A percentile compares a stretch with the other conserved stretches of the same genome.
Evolutionary conservation across 805 yeast genomes (phyloP).

Genomic region (Wickerhamomyces pijperi): DNA sequence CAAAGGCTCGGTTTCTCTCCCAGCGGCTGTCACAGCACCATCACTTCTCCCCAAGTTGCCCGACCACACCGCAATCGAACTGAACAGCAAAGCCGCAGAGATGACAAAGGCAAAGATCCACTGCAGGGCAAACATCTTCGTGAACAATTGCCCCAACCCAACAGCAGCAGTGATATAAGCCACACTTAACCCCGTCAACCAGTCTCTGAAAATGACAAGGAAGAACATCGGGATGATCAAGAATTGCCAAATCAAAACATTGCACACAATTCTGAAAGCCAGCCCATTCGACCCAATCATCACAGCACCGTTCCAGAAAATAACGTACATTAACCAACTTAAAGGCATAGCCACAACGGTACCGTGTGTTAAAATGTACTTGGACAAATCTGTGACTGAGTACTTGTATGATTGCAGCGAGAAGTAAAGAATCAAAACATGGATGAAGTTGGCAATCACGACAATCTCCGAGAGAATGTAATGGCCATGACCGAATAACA

Average conservation of each 20-base stretch:
- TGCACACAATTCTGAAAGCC: conserved; percentile 59
- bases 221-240: conserved; percentile 51
- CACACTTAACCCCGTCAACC: conserved; percentile 53
- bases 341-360: conserved; percentile 62
- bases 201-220: conserved; percentile 53
- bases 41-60: conserved; percentile 17
- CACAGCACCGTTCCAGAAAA: conserved; percentile 83
- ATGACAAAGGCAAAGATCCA: conserved; percentile 77
- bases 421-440: conserved; percentile 39
- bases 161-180: conserved; percentile 52
- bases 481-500: conserved; percentile 46
- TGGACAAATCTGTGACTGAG: conserved; percentile 33
- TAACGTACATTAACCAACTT: conserved; percentile 60
- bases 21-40: background rate
- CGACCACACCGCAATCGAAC: conserved; percentile 35
- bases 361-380: conserved; percentile 51
- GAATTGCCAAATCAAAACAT: conserved; percentile 70
- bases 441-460: conserved; percentile 46
- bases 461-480: conserved; percentile 50
- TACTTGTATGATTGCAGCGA: conserved; percentile 43
- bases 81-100: conserved; percentile 41
- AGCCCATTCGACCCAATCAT: conserved; percentile 36
- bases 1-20: background rate
- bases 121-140: conserved; percentile 65
- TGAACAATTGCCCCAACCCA: conserved; percentile 59